phyloP scores from a whole-genome alignment of 2,329 filamentous ascomycete genomes.

The Botrytis fabae region DNA sequence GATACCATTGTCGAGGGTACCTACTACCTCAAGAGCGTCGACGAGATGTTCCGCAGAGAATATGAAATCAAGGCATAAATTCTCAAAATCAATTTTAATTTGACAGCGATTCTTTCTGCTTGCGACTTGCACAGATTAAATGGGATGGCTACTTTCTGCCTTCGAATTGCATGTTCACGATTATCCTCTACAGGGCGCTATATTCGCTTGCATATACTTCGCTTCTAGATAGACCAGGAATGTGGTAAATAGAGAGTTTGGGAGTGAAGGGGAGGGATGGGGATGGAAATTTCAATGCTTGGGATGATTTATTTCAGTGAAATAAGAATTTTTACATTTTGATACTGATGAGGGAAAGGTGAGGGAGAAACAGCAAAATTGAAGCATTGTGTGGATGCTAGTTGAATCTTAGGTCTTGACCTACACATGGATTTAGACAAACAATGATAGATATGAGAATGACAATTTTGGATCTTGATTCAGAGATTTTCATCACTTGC shows the following conservation, averaged over 20 bases:
- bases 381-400: background rate
- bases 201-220: conserved; percentile 16
- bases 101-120: conserved; percentile 2
- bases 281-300: conserved; percentile 1
- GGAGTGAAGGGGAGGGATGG: background rate
- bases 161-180: conserved; percentile 14
- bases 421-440: conserved; percentile 3
- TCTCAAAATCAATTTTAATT: conserved; percentile 8
- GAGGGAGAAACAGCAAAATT: background rate
- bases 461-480: background rate
- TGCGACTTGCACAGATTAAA: conserved; percentile 11
- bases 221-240: background rate
- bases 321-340: conserved; percentile 4
- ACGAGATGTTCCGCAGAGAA: conserved; percentile 82
- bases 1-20: conserved; percentile 66
- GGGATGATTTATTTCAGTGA: conserved; percentile 8
- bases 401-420: background rate
- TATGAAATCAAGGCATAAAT: conserved; percentile 71
- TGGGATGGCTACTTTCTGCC: background rate
- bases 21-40: conserved; percentile 79
- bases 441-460: conserved; percentile 10
- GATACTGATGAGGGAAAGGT: background rate
- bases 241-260: background rate
- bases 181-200: conserved; percentile 4
- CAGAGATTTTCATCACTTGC: background rate